Conservation (phyloP, 768 basidiomycete genomes). For the Serpula lacrymans region DNA sequence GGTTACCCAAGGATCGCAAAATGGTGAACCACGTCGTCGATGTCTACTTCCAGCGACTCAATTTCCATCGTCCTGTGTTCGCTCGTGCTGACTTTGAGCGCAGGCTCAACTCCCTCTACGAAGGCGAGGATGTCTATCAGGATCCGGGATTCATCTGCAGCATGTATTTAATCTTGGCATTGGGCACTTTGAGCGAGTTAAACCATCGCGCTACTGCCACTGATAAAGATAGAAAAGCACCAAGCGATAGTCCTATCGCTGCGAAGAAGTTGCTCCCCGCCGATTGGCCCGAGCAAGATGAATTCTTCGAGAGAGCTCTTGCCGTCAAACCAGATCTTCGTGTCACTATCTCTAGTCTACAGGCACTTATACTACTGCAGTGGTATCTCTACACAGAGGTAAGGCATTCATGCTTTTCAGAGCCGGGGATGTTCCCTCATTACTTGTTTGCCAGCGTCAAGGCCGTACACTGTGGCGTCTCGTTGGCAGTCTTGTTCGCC, state of each 20-base stretch:
- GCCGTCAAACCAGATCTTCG: conserved; percentile 78
- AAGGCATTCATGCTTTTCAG: conserved; percentile 13
- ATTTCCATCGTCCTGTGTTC: conserved; percentile 77
- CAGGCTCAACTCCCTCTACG: conserved; percentile 64
- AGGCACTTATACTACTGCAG: conserved; percentile 79
- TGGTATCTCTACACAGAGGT: conserved; percentile 92
- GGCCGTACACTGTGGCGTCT: conserved; percentile 88
- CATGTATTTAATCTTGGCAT: conserved; percentile 71
- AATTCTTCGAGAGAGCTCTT: conserved; percentile 79
- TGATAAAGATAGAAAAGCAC: conserved; percentile 41
- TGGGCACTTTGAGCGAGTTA: conserved; percentile 80
- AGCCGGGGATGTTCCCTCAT: conserved; percentile 6
- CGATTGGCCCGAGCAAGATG: conserved; percentile 77
- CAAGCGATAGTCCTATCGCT: conserved; percentile 31
- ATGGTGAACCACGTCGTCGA: conserved; percentile 62
- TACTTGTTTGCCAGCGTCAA: conserved; percentile 55
- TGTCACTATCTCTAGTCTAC: conserved; percentile 78
- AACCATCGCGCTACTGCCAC: conserved; percentile 62
- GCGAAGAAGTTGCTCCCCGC: conserved; percentile 56
- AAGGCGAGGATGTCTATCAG: conserved; percentile 45
- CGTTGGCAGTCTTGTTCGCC: conserved; percentile 78
- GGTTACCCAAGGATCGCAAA: conserved; percentile 74
- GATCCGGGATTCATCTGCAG: conserved; percentile 81
- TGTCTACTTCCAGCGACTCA: conserved; percentile 74
- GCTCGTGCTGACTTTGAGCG: conserved; percentile 64